Conservation (phyloP, 331 rosid genomes). For the Quercus phellos region DNA sequence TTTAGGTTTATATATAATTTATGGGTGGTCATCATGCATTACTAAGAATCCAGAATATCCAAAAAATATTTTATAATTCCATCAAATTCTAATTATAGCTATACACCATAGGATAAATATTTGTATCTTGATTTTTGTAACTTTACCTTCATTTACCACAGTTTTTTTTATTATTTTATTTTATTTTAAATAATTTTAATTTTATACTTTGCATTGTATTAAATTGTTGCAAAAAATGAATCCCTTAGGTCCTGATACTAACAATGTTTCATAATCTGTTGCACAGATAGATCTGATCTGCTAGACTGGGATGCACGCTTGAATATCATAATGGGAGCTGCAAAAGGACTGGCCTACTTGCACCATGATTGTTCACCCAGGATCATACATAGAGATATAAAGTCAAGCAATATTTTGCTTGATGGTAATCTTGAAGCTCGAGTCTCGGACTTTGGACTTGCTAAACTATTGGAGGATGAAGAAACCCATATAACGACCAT, state of each 20-base stretch:
- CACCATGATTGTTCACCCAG: constrained; percentile 99
- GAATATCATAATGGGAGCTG: constrained; percentile 95
- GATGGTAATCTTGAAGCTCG: constrained; percentile 93
- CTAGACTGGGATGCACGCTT: constrained; percentile 97
- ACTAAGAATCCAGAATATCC: not conserved
- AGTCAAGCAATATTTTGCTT: constrained; percentile 92
- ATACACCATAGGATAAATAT: no score
- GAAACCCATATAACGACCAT: constrained; percentile 96
- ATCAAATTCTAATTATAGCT: not conserved
- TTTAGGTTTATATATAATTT: not conserved
- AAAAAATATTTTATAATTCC: not conserved
- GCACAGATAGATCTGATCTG: constrained; percentile 83
- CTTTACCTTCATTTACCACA: not conserved
- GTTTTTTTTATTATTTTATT: not conserved
- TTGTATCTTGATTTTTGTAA: no score
- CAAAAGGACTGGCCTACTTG: constrained; percentile 96
- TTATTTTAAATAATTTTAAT: not conserved
- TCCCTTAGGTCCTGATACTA: not conserved
- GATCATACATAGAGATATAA: constrained; percentile 94
- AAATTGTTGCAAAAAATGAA: not conserved
- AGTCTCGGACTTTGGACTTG: constrained; percentile 99
- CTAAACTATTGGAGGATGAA: constrained; percentile 92
- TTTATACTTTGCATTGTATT: not conserved
- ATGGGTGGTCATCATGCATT: not conserved
- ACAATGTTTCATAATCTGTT: constrained; percentile 21